Conservation (phyloP, 371 early-diverging fungal genomes). For the Mortierella sp. region DNA sequence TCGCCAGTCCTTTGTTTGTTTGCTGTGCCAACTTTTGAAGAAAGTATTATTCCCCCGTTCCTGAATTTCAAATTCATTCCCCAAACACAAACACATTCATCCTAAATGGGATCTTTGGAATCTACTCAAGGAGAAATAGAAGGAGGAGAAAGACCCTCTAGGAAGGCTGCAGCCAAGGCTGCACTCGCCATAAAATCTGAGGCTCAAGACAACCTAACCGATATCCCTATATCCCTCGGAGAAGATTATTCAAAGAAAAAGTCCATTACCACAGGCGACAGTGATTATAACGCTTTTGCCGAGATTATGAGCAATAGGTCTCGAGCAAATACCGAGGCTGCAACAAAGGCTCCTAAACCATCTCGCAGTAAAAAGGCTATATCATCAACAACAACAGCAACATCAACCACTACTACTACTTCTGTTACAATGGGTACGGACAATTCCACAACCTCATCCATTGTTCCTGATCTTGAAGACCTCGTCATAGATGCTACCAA, state of each 20-base stretch:
- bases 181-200: constrained; percentile 44
- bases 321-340: neutral
- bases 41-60: neutral
- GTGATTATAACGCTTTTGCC: constrained; percentile 17
- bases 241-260: neutral
- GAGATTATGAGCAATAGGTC: constrained; percentile 26
- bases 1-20: too few relatives aligned
- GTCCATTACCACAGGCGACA: neutral
- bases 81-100: neutral
- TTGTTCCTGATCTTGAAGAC: constrained; percentile 44
- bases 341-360: constrained; percentile 5
- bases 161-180: constrained; percentile 43
- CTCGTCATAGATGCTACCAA: constrained; percentile 34
- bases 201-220: constrained; percentile 9
- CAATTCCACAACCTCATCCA: neutral
- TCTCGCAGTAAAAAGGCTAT: neutral
- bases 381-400: too few relatives aligned
- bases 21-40: too few relatives aligned
- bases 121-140: neutral
- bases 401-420: neutral
- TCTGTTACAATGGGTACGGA: neutral
- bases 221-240: neutral
- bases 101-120: constrained; percentile 10
- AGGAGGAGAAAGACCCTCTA: constrained; percentile 6
- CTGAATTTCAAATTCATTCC: neutral